Evolutionary conservation across 2,329 filamentous ascomycete genomes (phyloP).

Genomic region (Aspergillus aculeatus): DNA sequence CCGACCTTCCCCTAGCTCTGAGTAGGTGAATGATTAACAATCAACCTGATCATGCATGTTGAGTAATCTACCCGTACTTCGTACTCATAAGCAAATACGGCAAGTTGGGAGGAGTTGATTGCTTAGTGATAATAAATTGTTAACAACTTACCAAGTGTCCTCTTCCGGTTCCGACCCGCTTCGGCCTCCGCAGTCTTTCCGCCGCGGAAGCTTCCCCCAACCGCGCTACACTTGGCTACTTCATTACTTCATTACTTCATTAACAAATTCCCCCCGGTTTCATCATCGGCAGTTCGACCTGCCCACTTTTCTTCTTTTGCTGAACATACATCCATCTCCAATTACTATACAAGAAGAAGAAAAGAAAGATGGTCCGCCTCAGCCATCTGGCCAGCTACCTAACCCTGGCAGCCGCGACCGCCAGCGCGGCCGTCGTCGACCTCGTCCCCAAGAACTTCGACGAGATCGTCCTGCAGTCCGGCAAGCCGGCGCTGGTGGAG

Average conservation of each 20-base stretch:
- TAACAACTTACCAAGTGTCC: conserved; percentile 32
- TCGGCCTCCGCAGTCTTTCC: conserved; percentile 6
- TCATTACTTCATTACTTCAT: conserved; percentile 4
- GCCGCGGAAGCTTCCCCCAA: conserved; percentile 6
- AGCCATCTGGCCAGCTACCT: conserved; percentile 48
- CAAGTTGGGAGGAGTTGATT: background rate
- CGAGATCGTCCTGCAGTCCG: conserved; percentile 79
- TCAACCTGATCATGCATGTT: background rate
- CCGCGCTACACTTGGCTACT: background rate
- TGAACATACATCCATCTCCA: background rate
- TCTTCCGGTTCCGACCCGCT: conserved; percentile 30
- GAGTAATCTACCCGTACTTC: background rate
- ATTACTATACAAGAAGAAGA: conserved; percentile 6
- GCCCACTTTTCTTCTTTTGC: background rate
- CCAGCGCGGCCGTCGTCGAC: conserved; percentile 83
- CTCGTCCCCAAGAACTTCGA: conserved; percentile 91
- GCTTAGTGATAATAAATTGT: background rate
- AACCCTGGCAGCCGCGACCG: conserved; percentile 64
- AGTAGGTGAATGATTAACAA: background rate
- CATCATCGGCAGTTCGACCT: conserved; percentile 7
- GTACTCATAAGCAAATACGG: background rate
- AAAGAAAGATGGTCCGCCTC: conserved; percentile 44
- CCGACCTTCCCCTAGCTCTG: background rate
- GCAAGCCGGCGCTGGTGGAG: conserved; percentile 93
- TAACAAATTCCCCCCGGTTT: background rate